phyloP scores from a whole-genome alignment of 78 protist genomes.

The Salpingoeca rosetta region DNA sequence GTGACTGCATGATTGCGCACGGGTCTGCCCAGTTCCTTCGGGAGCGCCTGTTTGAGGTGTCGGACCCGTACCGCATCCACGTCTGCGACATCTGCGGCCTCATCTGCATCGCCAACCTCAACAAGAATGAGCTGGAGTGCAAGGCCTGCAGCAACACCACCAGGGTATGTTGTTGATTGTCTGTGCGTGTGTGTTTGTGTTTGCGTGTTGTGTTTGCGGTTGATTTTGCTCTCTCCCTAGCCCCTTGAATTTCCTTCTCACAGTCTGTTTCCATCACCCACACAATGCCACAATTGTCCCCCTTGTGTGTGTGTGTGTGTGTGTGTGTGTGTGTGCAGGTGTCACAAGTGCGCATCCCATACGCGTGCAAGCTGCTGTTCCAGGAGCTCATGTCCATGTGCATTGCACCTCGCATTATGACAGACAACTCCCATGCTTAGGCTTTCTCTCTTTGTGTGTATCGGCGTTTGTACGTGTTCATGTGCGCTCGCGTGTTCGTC shows the following conservation, averaged over 20 bases:
- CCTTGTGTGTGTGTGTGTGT: no score
- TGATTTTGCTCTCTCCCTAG: not conserved
- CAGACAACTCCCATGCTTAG: not conserved
- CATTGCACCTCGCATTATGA: constrained; percentile 83
- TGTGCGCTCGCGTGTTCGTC: no score
- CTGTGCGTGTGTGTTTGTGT: not conserved
- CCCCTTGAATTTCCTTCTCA: no score
- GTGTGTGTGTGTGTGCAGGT: constrained; percentile 11
- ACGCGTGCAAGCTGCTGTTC: constrained; percentile 97
- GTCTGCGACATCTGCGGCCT: constrained; percentile 98
- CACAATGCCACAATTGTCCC: no score
- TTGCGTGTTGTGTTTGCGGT: not conserved
- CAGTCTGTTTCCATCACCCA: not conserved
- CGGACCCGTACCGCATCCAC: constrained; percentile 88
- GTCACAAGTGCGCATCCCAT: constrained; percentile 89
- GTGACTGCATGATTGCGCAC: constrained; percentile 84
- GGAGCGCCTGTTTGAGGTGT: constrained; percentile 85
- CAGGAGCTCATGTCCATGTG: constrained; percentile 99
- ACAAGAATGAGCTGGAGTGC: constrained; percentile 59
- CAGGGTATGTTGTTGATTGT: not conserved
- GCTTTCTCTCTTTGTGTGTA: no score
- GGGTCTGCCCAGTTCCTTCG: constrained; percentile 85
- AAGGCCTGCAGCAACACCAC: constrained; percentile 74
- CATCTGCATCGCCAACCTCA: constrained; percentile 71
- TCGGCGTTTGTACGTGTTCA: no score